phyloP scores from a whole-genome alignment of 2,329 filamentous ascomycete species.

The Botryotinia convoluta region DNA sequence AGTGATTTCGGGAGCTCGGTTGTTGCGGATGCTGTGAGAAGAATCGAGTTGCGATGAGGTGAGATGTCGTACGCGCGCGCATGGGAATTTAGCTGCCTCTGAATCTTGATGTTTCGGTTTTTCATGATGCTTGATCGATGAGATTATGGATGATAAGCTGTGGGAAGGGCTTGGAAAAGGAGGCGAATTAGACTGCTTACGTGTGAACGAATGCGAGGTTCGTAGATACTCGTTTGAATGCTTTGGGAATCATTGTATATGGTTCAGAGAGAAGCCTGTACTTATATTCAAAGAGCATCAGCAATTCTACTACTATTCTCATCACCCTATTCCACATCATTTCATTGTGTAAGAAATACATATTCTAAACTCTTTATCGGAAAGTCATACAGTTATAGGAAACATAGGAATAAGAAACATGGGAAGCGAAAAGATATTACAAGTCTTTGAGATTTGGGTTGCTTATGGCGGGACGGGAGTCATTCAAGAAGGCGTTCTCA shows the following conservation, averaged over 20 bases:
- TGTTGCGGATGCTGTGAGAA: background rate
- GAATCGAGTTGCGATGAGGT: background rate
- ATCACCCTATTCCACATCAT: background rate
- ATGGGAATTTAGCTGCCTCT: background rate
- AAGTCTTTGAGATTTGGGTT: constrained; percentile 13
- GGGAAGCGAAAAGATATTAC: background rate
- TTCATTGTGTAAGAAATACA: background rate
- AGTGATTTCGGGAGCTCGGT: background rate
- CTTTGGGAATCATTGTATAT: background rate
- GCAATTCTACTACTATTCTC: background rate
- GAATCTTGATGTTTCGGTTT: background rate
- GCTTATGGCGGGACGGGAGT: background rate
- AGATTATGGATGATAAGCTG: background rate
- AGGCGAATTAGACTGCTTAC: background rate
- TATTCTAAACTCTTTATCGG: background rate
- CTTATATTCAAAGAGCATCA: background rate
- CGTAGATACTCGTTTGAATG: background rate
- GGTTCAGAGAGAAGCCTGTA: background rate
- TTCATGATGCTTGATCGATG: background rate
- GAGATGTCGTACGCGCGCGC: background rate
- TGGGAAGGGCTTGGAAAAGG: background rate
- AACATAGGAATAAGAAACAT: background rate
- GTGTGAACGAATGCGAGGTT: background rate
- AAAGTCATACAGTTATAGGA: background rate
- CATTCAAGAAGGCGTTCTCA: constrained; percentile 8